Conservation (phyloP, 208 protist genomes). For the Angomonas deanei region DNA sequence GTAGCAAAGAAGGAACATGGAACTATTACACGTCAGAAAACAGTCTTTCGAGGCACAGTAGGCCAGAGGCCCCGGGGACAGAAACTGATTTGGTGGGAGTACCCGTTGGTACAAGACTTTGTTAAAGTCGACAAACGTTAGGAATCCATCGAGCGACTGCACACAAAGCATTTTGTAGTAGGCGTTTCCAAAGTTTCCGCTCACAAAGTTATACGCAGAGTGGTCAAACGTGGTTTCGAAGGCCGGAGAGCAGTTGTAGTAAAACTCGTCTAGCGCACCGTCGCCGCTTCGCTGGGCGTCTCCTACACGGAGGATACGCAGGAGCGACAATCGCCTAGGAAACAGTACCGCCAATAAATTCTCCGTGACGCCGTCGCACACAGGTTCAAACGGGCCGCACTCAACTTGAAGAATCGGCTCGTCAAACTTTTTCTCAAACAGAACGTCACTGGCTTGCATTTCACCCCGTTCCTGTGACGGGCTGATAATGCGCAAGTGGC, state of each 20-base stretch:
- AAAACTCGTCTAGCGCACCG: not conserved
- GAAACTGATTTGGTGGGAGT: slow-evolving; percentile 69
- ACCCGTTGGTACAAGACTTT: slow-evolving; percentile 66
- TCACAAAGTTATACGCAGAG: slow-evolving; percentile 75
- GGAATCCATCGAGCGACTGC: slow-evolving; percentile 88
- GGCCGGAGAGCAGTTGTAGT: slow-evolving; percentile 42
- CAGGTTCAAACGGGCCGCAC: slow-evolving; percentile 63
- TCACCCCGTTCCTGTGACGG: slow-evolving; percentile 43
- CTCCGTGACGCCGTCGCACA: slow-evolving; percentile 13
- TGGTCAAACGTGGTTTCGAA: slow-evolving; percentile 55
- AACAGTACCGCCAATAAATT: slow-evolving; percentile 83
- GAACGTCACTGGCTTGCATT: slow-evolving; percentile 57
- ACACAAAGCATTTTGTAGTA: slow-evolving; percentile 82
- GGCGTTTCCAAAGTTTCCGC: slow-evolving; percentile 67
- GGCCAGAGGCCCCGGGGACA: slow-evolving; percentile 63
- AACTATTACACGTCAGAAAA: slow-evolving; percentile 76
- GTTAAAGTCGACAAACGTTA: slow-evolving; percentile 84
- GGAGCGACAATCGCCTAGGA: slow-evolving; percentile 62
- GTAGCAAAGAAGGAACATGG: slow-evolving; percentile 82
- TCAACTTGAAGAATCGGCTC: slow-evolving; percentile 85
- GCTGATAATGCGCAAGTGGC: slow-evolving; percentile 73
- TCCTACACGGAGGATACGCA: slow-evolving; percentile 24
- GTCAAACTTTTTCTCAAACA: slow-evolving; percentile 81
- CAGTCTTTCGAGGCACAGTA: slow-evolving; percentile 54
- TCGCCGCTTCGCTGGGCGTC: not conserved